These are phyloP conservation scores for Chytriomyces sp. DNA, from an alignment of 192 early-diverging fungal genomes.

Conservation along the genomic window DNA sequence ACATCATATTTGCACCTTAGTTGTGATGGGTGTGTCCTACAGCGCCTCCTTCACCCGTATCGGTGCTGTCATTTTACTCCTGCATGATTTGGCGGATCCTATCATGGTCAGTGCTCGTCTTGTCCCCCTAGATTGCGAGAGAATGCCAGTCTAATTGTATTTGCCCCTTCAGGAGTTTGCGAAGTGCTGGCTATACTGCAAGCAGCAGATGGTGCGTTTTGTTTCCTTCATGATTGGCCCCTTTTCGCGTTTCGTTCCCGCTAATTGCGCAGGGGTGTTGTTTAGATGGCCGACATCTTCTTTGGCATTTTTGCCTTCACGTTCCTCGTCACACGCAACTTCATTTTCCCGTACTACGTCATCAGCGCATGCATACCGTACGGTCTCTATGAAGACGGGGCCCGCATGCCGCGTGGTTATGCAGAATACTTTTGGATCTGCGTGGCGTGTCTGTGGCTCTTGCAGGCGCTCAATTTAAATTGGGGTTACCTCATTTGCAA, in stretches of 20 bases:
- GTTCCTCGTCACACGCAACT: constrained; percentile 33
- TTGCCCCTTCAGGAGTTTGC: too few relatives aligned
- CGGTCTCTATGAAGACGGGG: constrained; percentile 29
- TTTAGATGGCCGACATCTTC: constrained; percentile 31
- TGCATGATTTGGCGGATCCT: constrained; percentile 52
- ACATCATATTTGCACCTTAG: constrained; percentile 46
- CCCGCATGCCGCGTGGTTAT: constrained; percentile 28
- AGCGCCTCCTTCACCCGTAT: constrained; percentile 39
- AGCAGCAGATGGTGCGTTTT: constrained; percentile 23
- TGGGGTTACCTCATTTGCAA: constrained; percentile 25
- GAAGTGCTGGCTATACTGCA: constrained; percentile 47
- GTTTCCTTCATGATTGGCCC: neutral
- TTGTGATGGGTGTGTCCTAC: constrained; percentile 42
- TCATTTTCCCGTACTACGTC: constrained; percentile 31
- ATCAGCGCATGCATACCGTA: constrained; percentile 6
- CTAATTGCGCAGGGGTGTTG: neutral
- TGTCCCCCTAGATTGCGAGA: too few relatives aligned
- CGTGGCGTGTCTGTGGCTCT: constrained; percentile 15
- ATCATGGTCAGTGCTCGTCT: too few relatives aligned
- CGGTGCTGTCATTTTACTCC: constrained; percentile 43
- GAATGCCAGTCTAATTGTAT: too few relatives aligned
- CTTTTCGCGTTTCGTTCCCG: neutral
- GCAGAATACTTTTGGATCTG: constrained; percentile 20
- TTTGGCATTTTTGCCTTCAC: constrained; percentile 31
- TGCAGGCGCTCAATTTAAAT: constrained; percentile 20